Conservation (phyloP, 352 stramenopile species). For the Pythium dissotocum region DNA sequence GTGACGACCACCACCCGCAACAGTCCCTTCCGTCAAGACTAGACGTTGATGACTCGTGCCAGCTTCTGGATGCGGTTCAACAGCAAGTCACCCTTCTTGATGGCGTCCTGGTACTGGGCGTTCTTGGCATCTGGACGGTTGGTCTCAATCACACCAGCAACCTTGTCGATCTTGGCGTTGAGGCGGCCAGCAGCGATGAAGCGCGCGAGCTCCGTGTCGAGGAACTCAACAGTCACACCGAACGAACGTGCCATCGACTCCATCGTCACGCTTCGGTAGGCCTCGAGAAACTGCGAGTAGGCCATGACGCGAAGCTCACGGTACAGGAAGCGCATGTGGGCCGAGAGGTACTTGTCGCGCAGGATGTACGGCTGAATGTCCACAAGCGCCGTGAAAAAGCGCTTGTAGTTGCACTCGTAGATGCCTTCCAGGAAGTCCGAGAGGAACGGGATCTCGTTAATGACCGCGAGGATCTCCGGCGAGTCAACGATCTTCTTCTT, state of each 20-base stretch:
- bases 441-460: conserved; percentile 82
- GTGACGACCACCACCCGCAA: background rate
- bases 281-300: conserved; percentile 98
- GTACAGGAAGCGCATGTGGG: conserved; percentile 93
- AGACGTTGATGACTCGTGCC: conserved; percentile 94
- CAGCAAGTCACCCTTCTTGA: conserved; percentile 98
- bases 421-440: conserved; percentile 92
- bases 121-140: conserved; percentile 98
- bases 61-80: conserved; percentile 99
- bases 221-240: conserved; percentile 92
- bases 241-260: conserved; percentile 96
- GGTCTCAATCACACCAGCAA: conserved; percentile 97
- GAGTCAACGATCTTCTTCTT: conserved; percentile 98
- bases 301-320: conserved; percentile 96
- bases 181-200: conserved; percentile 97
- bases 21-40: background rate
- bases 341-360: conserved; percentile 94
- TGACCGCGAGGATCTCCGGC: conserved; percentile 93
- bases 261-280: conserved; percentile 96
- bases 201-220: conserved; percentile 96
- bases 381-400: conserved; percentile 94
- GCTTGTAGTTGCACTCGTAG: conserved; percentile 98
- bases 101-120: conserved; percentile 97
- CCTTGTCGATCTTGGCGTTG: conserved; percentile 99
- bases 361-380: conserved; percentile 82